Evolutionary conservation across 1,284 basidiomycete genomes (phyloP), one percentile per base, ranked within the genome.

Genomic region (Chondrostereum purpureum): DNA sequence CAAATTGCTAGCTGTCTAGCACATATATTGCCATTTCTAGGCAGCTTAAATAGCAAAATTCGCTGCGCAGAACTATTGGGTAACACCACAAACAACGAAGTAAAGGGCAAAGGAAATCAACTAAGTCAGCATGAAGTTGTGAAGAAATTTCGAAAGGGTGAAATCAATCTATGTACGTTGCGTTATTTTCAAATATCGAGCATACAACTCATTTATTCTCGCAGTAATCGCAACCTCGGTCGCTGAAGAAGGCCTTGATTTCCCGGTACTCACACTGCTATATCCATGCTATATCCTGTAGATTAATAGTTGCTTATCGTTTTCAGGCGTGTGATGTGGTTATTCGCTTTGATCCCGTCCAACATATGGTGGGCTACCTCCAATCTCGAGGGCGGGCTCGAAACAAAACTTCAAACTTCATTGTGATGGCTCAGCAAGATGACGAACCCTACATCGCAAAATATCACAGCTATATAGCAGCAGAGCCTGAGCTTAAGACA

Each of bases 231-330:
- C 88, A 3, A 92, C 89, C 0, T 81, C 82, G 5, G 88, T 92
- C 4, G 90, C 88, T 0, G 90, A 93, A 64, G 89, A 92, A 66
- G 90, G 89, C 0, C 72, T 92, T 19, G 88, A 92, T 61, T 90
- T 92, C 62, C 85, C 82, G 11, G 83, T 84, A 43, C 73, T 44
- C 41, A 16, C 17, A 23, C 10, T 3, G 22, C 13, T 21, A 24
- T 46, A 14, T 13, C 14, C 53, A 16, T 48, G 18, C 23, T 53
- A 44, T 22, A 16, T 39, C 3, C 12, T 19, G 37, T 23, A 27
- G 36, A 33, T 20, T 42, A 45, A 40, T 51, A 37, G 42, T 21
- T 27, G 31, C 44, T 21, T 27, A 11, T 35, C 44, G 1, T 43
- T 3, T 35, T 11, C 46, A 88, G 84, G 82, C 83, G 8, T 91